Conservation (phyloP, 2,329 filamentous ascomycete species). For the Diaporthe ilicicola region DNA sequence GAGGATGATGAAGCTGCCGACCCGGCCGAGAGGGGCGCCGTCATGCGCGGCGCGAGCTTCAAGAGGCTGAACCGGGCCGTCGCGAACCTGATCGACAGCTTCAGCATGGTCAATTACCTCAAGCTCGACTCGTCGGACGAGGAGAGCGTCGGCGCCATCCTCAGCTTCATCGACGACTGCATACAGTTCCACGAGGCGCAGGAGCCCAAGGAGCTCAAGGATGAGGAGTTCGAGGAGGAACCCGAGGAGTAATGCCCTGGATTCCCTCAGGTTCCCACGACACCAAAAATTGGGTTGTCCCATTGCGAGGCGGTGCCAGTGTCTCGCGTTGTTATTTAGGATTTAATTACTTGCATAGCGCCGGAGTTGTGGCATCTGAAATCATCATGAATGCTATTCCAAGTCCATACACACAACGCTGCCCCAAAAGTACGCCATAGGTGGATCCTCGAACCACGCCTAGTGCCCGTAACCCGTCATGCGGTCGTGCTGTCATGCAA, state of each 20-base stretch:
- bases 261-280: neutral
- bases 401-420: constrained; percentile 5
- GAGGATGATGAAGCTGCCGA: constrained; percentile 64
- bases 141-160: constrained; percentile 76
- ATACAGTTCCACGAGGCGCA: constrained; percentile 95
- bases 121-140: constrained; percentile 88
- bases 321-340: constrained; percentile 24
- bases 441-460: neutral
- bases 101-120: constrained; percentile 96
- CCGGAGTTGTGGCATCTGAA: constrained; percentile 46
- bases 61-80: constrained; percentile 86
- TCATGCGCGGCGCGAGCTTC: constrained; percentile 86
- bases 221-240: constrained; percentile 64
- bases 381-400: constrained; percentile 28
- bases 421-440: neutral
- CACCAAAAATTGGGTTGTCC: too few relatives aligned
- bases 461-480: neutral
- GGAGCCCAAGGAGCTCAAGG: constrained; percentile 83
- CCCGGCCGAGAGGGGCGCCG: constrained; percentile 69
- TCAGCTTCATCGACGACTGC: constrained; percentile 87
- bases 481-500: constrained; percentile 14
- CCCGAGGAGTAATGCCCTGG: constrained; percentile 38
- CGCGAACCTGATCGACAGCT: constrained; percentile 91
- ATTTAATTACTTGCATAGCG: constrained; percentile 49
- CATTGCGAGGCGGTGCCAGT: neutral